Evolutionary conservation across 2,329 filamentous ascomycete species (phyloP).

Genomic region (Coleophoma cylindrospora): DNA sequence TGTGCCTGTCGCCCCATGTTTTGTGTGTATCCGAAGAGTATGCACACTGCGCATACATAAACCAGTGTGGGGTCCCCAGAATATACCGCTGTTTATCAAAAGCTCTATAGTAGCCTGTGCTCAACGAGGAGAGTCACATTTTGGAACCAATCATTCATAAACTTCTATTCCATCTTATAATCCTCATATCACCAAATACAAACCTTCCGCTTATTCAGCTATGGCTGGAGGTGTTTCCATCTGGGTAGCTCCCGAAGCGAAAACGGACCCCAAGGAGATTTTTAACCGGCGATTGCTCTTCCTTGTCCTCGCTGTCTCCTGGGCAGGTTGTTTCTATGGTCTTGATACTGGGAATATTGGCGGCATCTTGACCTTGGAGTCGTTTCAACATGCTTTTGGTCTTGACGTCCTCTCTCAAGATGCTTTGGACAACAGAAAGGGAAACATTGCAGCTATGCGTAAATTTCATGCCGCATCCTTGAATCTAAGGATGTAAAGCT

Average conservation of each 20-base stretch:
- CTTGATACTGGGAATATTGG: slow-evolving; percentile 3
- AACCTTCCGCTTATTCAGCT: background rate
- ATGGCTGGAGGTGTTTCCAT: slow-evolving; percentile 1
- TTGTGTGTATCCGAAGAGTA: too few relatives aligned
- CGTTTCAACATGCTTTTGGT: slow-evolving; percentile 2
- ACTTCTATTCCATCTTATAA: background rate
- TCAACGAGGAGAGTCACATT: too few relatives aligned
- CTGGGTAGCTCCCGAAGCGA: slow-evolving; percentile 1
- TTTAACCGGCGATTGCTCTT: background rate
- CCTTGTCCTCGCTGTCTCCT: background rate
- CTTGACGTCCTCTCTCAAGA: background rate
- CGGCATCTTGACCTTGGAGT: background rate
- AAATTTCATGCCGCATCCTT: background rate
- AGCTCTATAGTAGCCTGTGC: background rate
- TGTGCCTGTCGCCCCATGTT: too few relatives aligned
- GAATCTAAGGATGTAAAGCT: background rate
- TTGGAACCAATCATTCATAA: too few relatives aligned
- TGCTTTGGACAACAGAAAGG: background rate
- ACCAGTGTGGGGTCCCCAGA: background rate
- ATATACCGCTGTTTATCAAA: background rate
- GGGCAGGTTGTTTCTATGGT: slow-evolving; percentile 1
- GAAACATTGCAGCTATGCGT: slow-evolving; percentile 2
- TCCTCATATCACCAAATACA: background rate
- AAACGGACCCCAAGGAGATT: slow-evolving; percentile 1
- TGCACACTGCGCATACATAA: too few relatives aligned